Evolutionary conservation across 495 filamentous ascomycete genomes (phyloP).

Genomic region (Pseudoneurospora amorphoporcata): DNA sequence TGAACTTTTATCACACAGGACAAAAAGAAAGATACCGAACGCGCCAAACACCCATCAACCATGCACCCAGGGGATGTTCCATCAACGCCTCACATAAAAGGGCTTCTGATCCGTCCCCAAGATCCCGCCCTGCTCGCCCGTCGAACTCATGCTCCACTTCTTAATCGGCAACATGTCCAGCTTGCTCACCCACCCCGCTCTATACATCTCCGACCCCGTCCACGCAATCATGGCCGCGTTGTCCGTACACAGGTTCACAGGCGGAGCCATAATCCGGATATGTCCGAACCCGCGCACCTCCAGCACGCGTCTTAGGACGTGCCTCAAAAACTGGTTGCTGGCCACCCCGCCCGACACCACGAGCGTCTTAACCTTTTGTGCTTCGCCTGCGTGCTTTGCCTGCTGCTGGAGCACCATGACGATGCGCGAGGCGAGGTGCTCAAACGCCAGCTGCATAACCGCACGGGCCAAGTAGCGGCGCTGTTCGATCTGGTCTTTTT

Average conservation of each 20-base stretch:
- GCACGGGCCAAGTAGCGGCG: constrained; percentile 55
- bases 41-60: neutral
- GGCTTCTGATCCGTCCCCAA: constrained; percentile 30
- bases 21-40: neutral
- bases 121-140: constrained; percentile 42
- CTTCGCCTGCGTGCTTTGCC: neutral
- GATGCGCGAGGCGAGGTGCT: constrained; percentile 69
- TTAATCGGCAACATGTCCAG: constrained; percentile 48
- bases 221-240: constrained; percentile 99
- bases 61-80: neutral
- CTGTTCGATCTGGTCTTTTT: constrained; percentile 28
- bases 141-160: constrained; percentile 71
- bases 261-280: constrained; percentile 62
- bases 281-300: constrained; percentile 50
- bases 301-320: constrained; percentile 52
- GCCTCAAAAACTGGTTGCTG: constrained; percentile 63
- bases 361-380: constrained; percentile 40
- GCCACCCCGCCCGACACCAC: constrained; percentile 89
- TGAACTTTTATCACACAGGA: neutral
- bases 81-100: neutral
- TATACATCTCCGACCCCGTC: constrained; percentile 87
- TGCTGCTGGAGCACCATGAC: constrained; percentile 47
- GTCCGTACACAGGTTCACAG: constrained; percentile 70
- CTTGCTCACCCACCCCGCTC: constrained; percentile 58
- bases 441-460: constrained; percentile 71